Evolutionary conservation across 1,284 basidiomycete genomes (phyloP).

Genomic region (Ceratobasidium sp.): DNA sequence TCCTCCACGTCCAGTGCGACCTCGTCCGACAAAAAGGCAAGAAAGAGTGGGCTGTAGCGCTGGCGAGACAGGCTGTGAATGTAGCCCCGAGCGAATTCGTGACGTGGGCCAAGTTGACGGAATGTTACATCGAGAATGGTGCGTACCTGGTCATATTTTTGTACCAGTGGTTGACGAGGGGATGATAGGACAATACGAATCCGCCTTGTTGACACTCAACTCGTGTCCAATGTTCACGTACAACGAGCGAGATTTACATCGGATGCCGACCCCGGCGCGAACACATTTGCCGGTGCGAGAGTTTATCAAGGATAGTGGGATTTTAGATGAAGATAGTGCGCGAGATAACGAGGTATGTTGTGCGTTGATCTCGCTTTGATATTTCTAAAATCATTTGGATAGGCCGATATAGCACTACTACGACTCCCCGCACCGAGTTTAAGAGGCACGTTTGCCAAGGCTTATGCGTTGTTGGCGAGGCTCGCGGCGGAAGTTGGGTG

Average conservation of each 20-base stretch:
- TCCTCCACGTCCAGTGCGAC: constrained; percentile 95
- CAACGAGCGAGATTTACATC: constrained; percentile 95
- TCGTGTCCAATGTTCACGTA: constrained; percentile 99
- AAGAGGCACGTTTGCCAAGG: constrained; percentile 95
- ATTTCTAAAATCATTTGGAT: not conserved
- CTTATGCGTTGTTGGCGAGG: constrained; percentile 90
- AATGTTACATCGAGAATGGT: constrained; percentile 93
- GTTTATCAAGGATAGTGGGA: constrained; percentile 80
- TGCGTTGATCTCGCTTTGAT: too few relatives aligned
- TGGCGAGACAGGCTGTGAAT: constrained; percentile 96
- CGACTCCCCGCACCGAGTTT: constrained; percentile 94
- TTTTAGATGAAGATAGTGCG: constrained; percentile 66
- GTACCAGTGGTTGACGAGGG: not conserved
- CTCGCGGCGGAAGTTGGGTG: constrained; percentile 96
- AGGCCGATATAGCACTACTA: constrained; percentile 93
- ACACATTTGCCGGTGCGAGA: constrained; percentile 90
- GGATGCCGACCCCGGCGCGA: constrained; percentile 84
- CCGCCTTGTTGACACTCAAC: constrained; percentile 92
- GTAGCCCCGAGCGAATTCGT: constrained; percentile 98
- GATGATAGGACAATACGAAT: constrained; percentile 12
- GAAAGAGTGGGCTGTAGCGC: constrained; percentile 89
- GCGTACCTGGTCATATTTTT: constrained; percentile 49
- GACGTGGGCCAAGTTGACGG: constrained; percentile 98
- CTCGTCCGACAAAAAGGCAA: constrained; percentile 90
- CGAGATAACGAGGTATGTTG: constrained; percentile 87